A percentile compares a stretch with the other conserved stretches of the same genome.
Evolutionary conservation across 2,329 filamentous ascomycete species (phyloP).

Genomic region (Neofusicoccum parvum): DNA sequence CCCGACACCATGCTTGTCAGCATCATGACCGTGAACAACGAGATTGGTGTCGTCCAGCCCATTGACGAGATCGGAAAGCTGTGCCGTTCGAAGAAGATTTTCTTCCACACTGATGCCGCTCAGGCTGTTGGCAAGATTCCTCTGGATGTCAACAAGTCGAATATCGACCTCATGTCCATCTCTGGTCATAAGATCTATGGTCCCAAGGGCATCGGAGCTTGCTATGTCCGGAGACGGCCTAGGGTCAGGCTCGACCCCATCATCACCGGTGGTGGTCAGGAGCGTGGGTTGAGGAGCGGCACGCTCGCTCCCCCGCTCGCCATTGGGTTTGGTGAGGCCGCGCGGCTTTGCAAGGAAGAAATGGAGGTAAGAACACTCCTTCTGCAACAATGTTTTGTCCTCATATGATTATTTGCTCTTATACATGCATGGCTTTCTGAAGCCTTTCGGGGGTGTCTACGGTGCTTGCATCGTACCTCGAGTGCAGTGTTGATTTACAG

Average conservation of each 20-base stretch:
- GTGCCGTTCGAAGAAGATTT: conserved; percentile 88
- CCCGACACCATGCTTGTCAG: conserved; percentile 92
- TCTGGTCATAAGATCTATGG: conserved; percentile 99
- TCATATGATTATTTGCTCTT: conserved; percentile 78
- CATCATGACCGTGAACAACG: conserved; percentile 99
- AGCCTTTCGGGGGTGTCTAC: conserved; percentile 60
- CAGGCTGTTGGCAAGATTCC: conserved; percentile 99
- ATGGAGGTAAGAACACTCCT: conserved; percentile 69
- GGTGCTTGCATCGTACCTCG: conserved; percentile 31
- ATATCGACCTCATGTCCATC: conserved; percentile 98
- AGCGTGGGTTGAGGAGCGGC: conserved; percentile 90
- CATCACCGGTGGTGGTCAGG: conserved; percentile 94
- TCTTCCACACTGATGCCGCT: conserved; percentile 96
- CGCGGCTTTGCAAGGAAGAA: conserved; percentile 86
- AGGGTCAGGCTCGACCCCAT: conserved; percentile 93
- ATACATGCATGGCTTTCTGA: conserved; percentile 90
- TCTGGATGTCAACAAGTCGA: conserved; percentile 95
- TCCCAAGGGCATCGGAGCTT: conserved; percentile 94
- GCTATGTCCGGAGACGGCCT: conserved; percentile 89
- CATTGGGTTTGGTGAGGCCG: conserved; percentile 94
- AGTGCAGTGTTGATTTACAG: conserved; percentile 56
- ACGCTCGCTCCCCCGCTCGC: conserved; percentile 87
- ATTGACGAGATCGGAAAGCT: conserved; percentile 90
- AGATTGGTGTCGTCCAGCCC: conserved; percentile 98
- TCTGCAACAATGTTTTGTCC: conserved; percentile 26